Percentiles rank a stretch among this genome's conserved stretches.
Evolutionary conservation across 352 stramenopile genomes (phyloP).

Genomic region (Phytophthora aleatoria): DNA sequence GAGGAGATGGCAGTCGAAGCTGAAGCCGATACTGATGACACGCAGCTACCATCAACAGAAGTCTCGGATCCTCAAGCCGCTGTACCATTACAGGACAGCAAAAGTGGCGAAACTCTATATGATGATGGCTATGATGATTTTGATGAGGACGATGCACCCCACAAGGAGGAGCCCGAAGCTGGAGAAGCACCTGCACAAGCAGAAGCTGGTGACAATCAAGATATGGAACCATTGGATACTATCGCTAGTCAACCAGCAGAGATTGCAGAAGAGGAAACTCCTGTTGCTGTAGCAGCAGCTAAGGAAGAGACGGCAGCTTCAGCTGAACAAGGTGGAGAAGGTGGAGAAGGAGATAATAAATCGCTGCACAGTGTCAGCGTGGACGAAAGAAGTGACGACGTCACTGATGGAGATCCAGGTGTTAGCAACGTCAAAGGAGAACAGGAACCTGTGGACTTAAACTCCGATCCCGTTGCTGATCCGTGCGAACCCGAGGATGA

Average conservation of each 20-base stretch:
- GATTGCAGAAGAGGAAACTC: conserved; percentile 1
- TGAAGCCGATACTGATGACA: conserved; percentile 19
- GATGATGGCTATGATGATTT: conserved; percentile 42
- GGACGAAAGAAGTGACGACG: not conserved
- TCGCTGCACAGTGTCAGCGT: not conserved
- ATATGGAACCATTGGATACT: not conserved
- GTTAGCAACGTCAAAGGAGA: not conserved
- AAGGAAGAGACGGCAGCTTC: not conserved
- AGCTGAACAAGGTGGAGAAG: conserved; percentile 1
- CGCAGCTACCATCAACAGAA: conserved; percentile 2
- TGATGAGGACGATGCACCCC: conserved; percentile 28
- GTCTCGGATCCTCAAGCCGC: conserved; percentile 3
- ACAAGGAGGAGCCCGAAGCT: conserved; percentile 6
- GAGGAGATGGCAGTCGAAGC: conserved; percentile 35
- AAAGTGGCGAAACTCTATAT: conserved; percentile 45
- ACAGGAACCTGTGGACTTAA: not conserved
- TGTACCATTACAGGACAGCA: conserved; percentile 27
- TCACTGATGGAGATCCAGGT: not conserved
- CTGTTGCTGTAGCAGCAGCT: conserved; percentile 4
- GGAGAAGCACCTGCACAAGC: conserved; percentile 1
- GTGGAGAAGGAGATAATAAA: not conserved
- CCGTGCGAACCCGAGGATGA: not conserved
- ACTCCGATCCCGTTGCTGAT: not conserved
- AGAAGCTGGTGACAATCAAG: conserved; percentile 3
- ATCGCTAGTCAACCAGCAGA: conserved; percentile 1